A percentile compares a stretch with the other conserved stretches of the same genome.
These are phyloP conservation scores for Fusarium illudens DNA, from an alignment of 2,329 filamentous ascomycete species.

Conservation along the genomic window DNA sequence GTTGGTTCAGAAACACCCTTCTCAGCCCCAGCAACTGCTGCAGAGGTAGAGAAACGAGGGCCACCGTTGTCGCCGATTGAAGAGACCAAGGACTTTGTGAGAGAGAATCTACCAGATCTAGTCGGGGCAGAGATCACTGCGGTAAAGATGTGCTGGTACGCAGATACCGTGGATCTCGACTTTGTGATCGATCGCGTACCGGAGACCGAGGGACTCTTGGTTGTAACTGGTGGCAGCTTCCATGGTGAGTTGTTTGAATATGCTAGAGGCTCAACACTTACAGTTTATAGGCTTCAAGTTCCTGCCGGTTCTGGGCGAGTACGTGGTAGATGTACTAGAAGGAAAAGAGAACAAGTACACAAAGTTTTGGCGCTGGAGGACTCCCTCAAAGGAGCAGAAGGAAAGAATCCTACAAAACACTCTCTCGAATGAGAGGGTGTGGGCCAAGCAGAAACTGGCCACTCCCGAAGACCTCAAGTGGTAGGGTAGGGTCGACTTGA, in stretches of 20 bases:
- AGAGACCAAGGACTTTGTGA: background rate
- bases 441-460: background rate
- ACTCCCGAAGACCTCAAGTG: background rate
- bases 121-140: conserved; percentile 12
- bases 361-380: background rate
- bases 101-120: background rate
- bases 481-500: background rate
- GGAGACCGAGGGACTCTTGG: background rate
- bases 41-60: background rate
- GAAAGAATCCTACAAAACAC: background rate
- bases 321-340: conserved; percentile 1
- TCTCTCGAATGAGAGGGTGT: background rate
- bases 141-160: background rate
- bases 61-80: background rate
- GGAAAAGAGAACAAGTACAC: conserved; percentile 4
- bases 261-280: background rate
- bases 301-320: background rate
- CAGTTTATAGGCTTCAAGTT: background rate
- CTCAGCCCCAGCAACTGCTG: background rate
- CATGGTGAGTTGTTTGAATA: conserved; percentile 2
- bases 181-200: background rate
- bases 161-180: conserved; percentile 9
- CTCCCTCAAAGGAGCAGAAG: background rate
- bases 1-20: background rate
- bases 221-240: conserved; percentile 2